Percentiles rank a stretch among this genome's conserved stretches.
phyloP scores from a whole-genome alignment of 192 early-diverging fungal genomes.

The Glomus cerebriforme region DNA sequence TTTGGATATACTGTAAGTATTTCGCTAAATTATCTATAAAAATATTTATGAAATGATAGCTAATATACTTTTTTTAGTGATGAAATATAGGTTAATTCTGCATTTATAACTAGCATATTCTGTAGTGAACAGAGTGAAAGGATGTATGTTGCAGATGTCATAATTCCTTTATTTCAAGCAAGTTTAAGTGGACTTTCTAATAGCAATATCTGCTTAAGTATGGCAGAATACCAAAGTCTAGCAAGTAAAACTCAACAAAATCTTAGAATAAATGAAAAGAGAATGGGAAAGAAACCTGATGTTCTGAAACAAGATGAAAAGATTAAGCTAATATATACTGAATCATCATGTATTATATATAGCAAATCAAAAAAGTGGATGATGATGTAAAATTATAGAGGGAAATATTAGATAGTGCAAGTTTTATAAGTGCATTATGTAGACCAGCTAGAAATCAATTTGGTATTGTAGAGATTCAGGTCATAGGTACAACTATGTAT shows the following conservation, averaged over 20 bases:
- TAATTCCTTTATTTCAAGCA: too few relatives aligned
- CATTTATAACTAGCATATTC: background rate
- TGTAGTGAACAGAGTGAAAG: background rate
- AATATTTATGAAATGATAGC: background rate
- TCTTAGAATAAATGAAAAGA: background rate
- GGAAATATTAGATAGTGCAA: background rate
- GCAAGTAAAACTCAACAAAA: background rate
- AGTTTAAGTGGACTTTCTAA: background rate
- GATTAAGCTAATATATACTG: conserved; percentile 15
- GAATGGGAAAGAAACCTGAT: background rate
- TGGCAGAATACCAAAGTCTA: background rate
- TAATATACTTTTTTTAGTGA: background rate
- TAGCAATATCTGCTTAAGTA: background rate
- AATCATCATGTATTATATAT: conserved; percentile 12
- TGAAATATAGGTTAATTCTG: background rate
- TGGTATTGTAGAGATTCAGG: too few relatives aligned
- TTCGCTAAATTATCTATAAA: background rate
- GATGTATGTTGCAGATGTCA: background rate
- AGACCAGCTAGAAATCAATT: too few relatives aligned
- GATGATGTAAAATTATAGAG: conserved; percentile 28
- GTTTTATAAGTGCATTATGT: too few relatives aligned
- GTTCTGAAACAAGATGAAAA: conserved; percentile 10
- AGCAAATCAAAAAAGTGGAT: conserved; percentile 24
- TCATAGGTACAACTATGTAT: too few relatives aligned
- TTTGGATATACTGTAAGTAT: background rate